phyloP scores from a whole-genome alignment of 352 stramenopile genomes.

The Pythium aphanidermatum region DNA sequence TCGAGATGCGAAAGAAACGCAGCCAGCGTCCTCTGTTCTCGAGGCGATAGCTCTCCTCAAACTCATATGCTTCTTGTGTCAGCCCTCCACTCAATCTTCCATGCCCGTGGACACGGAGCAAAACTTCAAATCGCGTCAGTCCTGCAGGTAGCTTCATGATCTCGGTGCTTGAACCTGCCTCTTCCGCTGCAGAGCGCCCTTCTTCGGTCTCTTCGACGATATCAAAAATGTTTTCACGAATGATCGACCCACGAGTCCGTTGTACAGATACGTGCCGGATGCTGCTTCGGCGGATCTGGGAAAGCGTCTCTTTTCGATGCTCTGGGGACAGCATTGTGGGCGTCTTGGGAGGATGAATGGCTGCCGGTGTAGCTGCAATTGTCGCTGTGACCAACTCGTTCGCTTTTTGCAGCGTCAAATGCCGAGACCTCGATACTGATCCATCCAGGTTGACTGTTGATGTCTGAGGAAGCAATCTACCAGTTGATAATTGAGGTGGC shows the following conservation, averaged over 20 bases:
- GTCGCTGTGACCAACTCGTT: slow-evolving; percentile 25
- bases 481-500: too few relatives aligned
- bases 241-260: slow-evolving; percentile 32
- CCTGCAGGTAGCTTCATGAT: slow-evolving; percentile 76
- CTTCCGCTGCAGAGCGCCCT: slow-evolving; percentile 12
- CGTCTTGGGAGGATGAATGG: not conserved
- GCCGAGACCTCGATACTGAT: slow-evolving; percentile 15
- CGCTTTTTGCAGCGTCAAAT: slow-evolving; percentile 21
- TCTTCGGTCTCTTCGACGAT: slow-evolving; percentile 64
- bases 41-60: slow-evolving; percentile 67
- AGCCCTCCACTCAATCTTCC: slow-evolving; percentile 20
- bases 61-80: slow-evolving; percentile 49
- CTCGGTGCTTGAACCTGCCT: slow-evolving; percentile 22
- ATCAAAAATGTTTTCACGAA: slow-evolving; percentile 72
- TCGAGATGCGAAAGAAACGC: slow-evolving; percentile 59
- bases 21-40: slow-evolving; percentile 66
- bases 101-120: slow-evolving; percentile 45
- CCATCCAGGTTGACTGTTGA: slow-evolving; percentile 14
- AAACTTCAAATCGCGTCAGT: slow-evolving; percentile 58
- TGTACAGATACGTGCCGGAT: slow-evolving; percentile 19
- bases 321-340: slow-evolving; percentile 12
- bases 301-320: slow-evolving; percentile 32
- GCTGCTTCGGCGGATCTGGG: slow-evolving; percentile 28
- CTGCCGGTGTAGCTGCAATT: slow-evolving; percentile 21
- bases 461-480: slow-evolving; percentile 1